Evolutionary conservation across 2,329 filamentous ascomycete species (phyloP).

Genomic region (Fusarium penzigii): DNA sequence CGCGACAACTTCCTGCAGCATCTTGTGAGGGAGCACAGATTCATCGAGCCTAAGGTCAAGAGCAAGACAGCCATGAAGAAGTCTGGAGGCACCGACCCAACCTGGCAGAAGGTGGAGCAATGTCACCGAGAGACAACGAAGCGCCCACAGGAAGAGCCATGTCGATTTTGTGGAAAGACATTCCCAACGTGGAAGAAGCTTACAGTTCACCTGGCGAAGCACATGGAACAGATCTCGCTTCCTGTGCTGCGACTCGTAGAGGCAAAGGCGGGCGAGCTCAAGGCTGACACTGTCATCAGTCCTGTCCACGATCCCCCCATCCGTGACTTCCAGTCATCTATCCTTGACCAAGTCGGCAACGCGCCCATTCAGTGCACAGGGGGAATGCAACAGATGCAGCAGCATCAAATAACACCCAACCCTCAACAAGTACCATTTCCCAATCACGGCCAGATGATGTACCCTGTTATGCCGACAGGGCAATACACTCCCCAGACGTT

Average conservation of each 20-base stretch:
- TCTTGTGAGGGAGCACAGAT: constrained; percentile 87
- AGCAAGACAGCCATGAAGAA: constrained; percentile 68
- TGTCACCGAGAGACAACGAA: constrained; percentile 71
- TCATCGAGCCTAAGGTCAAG: constrained; percentile 78
- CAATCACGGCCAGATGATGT: constrained; percentile 24
- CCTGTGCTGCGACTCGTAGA: constrained; percentile 69
- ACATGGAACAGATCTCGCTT: constrained; percentile 90
- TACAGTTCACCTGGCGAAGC: constrained; percentile 88
- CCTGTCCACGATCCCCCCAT: constrained; percentile 57
- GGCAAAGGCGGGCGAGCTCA: constrained; percentile 46
- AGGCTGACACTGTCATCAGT: constrained; percentile 66
- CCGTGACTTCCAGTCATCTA: constrained; percentile 34
- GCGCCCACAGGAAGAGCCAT: constrained; percentile 73
- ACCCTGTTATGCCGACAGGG: constrained; percentile 28
- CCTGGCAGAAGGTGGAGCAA: constrained; percentile 76
- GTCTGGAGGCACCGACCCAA: constrained; percentile 57
- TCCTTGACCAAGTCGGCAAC: constrained; percentile 22
- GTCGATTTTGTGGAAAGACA: constrained; percentile 80
- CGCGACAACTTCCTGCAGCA: constrained; percentile 94
- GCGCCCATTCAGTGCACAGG: constrained; percentile 22
- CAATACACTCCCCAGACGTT: constrained; percentile 27
- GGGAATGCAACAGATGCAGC: constrained; percentile 12
- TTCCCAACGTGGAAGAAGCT: constrained; percentile 90
- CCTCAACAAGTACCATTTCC: constrained; percentile 21
- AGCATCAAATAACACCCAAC: constrained; percentile 15